Evolutionary conservation across 1,139 yeast species (phyloP).

Genomic region (Torulaspora globosa): DNA sequence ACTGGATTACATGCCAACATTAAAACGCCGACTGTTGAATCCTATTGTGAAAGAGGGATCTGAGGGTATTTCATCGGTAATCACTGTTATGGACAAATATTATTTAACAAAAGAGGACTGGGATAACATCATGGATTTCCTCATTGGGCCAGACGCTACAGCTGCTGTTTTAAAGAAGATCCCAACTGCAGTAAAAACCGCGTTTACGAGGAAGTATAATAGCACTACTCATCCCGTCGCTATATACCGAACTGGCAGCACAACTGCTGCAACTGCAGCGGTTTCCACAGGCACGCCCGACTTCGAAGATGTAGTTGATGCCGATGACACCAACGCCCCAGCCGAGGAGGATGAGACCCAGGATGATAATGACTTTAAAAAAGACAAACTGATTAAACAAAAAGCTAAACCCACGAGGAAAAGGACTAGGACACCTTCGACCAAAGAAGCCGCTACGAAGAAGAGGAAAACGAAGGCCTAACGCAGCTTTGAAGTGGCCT

Average conservation of each 20-base stretch:
- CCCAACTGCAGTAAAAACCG: slow-evolving; percentile 70
- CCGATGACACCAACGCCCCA: slow-evolving; percentile 56
- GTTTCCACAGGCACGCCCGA: slow-evolving; percentile 49
- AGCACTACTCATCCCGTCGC: slow-evolving; percentile 76
- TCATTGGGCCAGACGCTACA: slow-evolving; percentile 58
- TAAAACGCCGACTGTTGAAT: slow-evolving; percentile 50
- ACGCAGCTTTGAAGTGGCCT: not conserved
- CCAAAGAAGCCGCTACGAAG: slow-evolving; percentile 26
- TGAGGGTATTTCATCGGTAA: slow-evolving; percentile 63
- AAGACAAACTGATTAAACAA: slow-evolving; percentile 55
- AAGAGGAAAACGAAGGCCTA: slow-evolving; percentile 24
- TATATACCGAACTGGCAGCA: slow-evolving; percentile 50
- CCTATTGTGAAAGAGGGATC: slow-evolving; percentile 54
- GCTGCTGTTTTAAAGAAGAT: slow-evolving; percentile 53
- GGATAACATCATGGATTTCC: slow-evolving; percentile 79
- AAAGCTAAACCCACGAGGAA: slow-evolving; percentile 39
- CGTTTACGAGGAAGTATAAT: slow-evolving; percentile 84
- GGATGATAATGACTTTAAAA: slow-evolving; percentile 41
- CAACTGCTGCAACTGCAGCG: slow-evolving; percentile 39
- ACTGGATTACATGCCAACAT: slow-evolving; percentile 66
- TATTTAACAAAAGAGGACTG: slow-evolving; percentile 87
- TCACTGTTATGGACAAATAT: slow-evolving; percentile 73
- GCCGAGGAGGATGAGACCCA: slow-evolving; percentile 43
- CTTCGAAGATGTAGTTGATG: slow-evolving; percentile 58
- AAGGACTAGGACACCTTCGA: slow-evolving; percentile 24